Conservation (phyloP, 106 monocot species). For the Amphibolis antarctica region DNA sequence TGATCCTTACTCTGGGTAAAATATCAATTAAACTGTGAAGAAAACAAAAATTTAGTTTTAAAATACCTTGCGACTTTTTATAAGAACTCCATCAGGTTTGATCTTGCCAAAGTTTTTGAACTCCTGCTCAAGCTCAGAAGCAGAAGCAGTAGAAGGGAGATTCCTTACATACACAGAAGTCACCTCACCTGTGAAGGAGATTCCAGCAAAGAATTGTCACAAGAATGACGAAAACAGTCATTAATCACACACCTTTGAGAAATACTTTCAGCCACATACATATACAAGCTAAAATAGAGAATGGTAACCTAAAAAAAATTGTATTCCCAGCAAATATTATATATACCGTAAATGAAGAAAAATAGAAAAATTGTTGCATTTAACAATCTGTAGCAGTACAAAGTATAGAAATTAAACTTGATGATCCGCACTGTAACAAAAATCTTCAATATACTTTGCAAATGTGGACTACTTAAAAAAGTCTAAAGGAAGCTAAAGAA, state of each 20-base stretch:
- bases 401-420: no score
- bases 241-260: not conserved
- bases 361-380: no score
- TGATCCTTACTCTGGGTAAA: no score
- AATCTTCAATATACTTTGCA: no score
- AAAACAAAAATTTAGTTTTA: not conserved
- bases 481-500: no score
- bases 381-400: no score
- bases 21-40: not conserved
- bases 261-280: not conserved
- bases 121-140: slow-evolving; percentile 48
- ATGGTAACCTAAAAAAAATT: no score
- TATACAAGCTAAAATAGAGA: not conserved
- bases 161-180: slow-evolving; percentile 87
- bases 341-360: no score
- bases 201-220: slow-evolving; percentile 14
- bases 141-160: slow-evolving; percentile 38
- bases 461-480: no score
- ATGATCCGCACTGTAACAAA: no score
- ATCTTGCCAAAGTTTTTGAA: slow-evolving; percentile 72
- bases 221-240: not conserved
- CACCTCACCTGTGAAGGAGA: slow-evolving; percentile 50
- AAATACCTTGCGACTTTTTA: slow-evolving; percentile 74
- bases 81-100: slow-evolving; percentile 54
- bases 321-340: no score